Percentiles rank a stretch among this genome's conserved stretches.
These are phyloP conservation scores for Lachancea thermotolerans DNA, from an alignment of 805 yeast species.

Conservation along the genomic window DNA sequence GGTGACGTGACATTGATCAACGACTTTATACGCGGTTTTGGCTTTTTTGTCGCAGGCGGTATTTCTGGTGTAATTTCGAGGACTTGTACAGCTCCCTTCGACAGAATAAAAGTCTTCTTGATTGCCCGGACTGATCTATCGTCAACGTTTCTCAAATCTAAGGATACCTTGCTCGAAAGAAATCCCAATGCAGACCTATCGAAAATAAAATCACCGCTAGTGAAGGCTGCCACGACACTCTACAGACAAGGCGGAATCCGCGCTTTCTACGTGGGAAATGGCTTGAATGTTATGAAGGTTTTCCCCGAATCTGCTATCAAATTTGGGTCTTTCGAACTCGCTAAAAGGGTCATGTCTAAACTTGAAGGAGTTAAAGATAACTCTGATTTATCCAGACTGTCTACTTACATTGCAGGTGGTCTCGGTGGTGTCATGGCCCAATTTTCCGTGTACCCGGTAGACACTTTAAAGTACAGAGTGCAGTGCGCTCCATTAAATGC, in stretches of 20 bases:
- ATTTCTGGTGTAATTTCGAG: constrained; percentile 92
- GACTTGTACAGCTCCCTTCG: constrained; percentile 96
- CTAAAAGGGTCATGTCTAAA: constrained; percentile 64
- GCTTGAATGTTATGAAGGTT: constrained; percentile 84
- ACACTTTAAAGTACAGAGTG: constrained; percentile 85
- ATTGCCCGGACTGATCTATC: constrained; percentile 84
- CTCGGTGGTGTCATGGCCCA: constrained; percentile 93
- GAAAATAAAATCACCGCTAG: constrained; percentile 65
- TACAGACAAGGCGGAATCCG: constrained; percentile 84
- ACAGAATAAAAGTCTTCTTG: constrained; percentile 85
- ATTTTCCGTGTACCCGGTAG: constrained; percentile 89
- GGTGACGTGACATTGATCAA: constrained; percentile 85
- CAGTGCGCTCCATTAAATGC: constrained; percentile 85
- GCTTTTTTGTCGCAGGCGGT: constrained; percentile 92
- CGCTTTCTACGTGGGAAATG: constrained; percentile 93
- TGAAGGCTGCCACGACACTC: constrained; percentile 72
- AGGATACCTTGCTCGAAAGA: constrained; percentile 38
- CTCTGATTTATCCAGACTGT: constrained; percentile 57
- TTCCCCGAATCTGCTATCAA: constrained; percentile 97
- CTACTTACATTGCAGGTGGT: constrained; percentile 93
- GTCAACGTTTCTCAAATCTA: constrained; percentile 59
- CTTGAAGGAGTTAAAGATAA: constrained; percentile 73
- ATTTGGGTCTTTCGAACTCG: constrained; percentile 89
- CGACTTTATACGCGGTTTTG: constrained; percentile 76
- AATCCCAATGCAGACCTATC: constrained; percentile 32